Conservation (phyloP, 1,139 yeast genomes). For the Lodderomyces metapsilosis region DNA sequence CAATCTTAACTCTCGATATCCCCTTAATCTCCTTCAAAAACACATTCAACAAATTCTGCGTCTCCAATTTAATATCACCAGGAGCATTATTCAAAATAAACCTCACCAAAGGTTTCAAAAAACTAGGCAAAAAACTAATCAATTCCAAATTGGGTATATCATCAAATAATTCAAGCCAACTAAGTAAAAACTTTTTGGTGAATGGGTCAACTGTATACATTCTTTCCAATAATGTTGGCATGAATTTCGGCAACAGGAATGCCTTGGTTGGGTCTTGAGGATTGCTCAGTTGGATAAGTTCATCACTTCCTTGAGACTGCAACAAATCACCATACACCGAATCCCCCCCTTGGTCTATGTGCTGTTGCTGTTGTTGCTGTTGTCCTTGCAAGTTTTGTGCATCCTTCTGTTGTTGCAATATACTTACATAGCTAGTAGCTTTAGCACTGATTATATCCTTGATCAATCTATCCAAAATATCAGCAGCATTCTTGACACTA, state of each 20-base stretch:
- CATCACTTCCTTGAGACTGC: conserved; percentile 1
- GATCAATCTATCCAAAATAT: conserved; percentile 81
- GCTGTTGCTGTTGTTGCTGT: neutral
- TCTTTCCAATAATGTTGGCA: conserved; percentile 86
- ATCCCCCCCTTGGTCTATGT: neutral
- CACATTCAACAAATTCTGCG: conserved; percentile 72
- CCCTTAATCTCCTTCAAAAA: conserved; percentile 79
- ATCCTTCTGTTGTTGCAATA: conserved; percentile 57
- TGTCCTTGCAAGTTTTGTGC: conserved; percentile 1
- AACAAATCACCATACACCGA: neutral
- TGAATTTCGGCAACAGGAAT: conserved; percentile 82
- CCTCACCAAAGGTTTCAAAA: conserved; percentile 79
- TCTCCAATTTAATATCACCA: conserved; percentile 83
- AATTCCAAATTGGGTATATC: conserved; percentile 91
- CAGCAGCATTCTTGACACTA: conserved; percentile 95
- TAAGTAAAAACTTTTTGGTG: conserved; percentile 85
- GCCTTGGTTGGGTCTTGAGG: conserved; percentile 68
- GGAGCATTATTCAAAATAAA: conserved; percentile 79
- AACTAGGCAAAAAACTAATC: conserved; percentile 83
- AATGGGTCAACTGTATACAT: conserved; percentile 91
- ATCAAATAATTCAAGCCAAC: conserved; percentile 89
- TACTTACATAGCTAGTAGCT: conserved; percentile 87
- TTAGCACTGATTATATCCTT: conserved; percentile 96
- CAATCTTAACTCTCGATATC: conserved; percentile 64
- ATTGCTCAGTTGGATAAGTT: conserved; percentile 60